Percentiles rank a stretch among this genome's conserved stretches.
Evolutionary conservation across 2,329 filamentous ascomycete species (phyloP).

Genomic region (Colletotrichum liriopes): DNA sequence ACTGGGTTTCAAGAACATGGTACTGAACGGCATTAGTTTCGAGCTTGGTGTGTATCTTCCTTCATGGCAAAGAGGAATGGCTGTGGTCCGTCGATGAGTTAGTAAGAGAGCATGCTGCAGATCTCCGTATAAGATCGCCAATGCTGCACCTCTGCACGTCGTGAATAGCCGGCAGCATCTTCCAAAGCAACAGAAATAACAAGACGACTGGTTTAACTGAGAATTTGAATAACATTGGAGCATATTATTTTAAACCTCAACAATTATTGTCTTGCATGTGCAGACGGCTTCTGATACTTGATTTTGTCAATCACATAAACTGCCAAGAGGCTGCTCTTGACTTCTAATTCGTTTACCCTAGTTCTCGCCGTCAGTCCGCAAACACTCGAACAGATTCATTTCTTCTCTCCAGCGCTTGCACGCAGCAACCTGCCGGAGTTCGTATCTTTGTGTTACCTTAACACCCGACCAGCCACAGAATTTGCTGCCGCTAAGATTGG

Average conservation of each 20-base stretch:
- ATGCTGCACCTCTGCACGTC: conserved; percentile 7
- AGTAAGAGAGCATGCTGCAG: not conserved
- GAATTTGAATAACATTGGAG: not conserved
- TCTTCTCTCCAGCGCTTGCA: not conserved
- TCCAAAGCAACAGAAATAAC: not conserved
- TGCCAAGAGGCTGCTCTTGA: not conserved
- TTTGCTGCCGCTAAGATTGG: not conserved
- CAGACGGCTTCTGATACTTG: conserved; percentile 6
- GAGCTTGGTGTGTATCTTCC: conserved; percentile 8
- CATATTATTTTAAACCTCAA: not conserved
- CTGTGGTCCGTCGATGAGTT: not conserved
- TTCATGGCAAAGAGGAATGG: not conserved
- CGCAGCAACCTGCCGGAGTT: not conserved
- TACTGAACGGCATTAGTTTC: conserved; percentile 6
- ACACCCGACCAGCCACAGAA: not conserved
- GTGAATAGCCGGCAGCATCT: no score
- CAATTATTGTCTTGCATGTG: conserved; percentile 13
- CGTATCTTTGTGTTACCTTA: conserved; percentile 20
- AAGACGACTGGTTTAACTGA: not conserved
- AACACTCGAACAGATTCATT: not conserved
- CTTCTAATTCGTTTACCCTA: not conserved
- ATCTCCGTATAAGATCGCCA: conserved; percentile 25
- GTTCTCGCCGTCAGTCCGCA: conserved; percentile 24
- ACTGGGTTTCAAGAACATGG: conserved; percentile 3
- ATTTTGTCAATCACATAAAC: not conserved